Evolutionary conservation across 2,329 filamentous ascomycete species (phyloP).

Genomic region (Podosphaera xanthii): DNA sequence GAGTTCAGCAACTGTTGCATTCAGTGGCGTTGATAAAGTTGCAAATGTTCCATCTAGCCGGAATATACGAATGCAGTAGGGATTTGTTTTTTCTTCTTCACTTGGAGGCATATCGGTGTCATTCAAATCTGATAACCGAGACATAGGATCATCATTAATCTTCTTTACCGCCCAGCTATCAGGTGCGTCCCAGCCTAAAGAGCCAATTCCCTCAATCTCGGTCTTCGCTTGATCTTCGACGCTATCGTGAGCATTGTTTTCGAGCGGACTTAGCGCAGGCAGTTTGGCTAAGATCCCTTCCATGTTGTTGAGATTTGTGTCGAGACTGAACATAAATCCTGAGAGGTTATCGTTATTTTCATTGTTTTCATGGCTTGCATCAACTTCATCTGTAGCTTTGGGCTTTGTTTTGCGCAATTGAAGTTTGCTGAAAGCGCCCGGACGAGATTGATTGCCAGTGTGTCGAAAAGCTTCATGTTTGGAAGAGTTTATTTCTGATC

Average conservation of each 20-base stretch:
- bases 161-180: constrained; percentile 90
- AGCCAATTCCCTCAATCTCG: constrained; percentile 11
- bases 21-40: constrained; percentile 64
- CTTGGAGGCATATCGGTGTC: constrained; percentile 43
- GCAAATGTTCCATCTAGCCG: constrained; percentile 84
- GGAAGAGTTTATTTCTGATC: constrained; percentile 11
- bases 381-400: constrained; percentile 27
- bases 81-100: constrained; percentile 49
- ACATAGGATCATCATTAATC: constrained; percentile 38
- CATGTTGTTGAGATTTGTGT: constrained; percentile 79
- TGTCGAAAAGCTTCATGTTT: constrained; percentile 8
- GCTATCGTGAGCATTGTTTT: constrained; percentile 26
- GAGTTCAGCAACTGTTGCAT: constrained; percentile 68
- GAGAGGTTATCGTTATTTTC: constrained; percentile 13
- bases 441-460: constrained; percentile 4
- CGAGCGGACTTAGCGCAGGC: constrained; percentile 48
- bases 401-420: constrained; percentile 35
- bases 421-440: constrained; percentile 26
- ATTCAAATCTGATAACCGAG: constrained; percentile 36
- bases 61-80: constrained; percentile 90
- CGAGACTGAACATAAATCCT: constrained; percentile 46
- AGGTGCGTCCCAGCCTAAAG: constrained; percentile 67
- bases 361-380: constrained; percentile 22
- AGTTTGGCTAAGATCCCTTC: constrained; percentile 64
- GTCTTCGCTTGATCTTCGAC: constrained; percentile 21